Percentiles rank a stretch among this genome's conserved stretches.
These are phyloP conservation scores for Isabelozyma gotoi DNA, from an alignment of 805 yeast species.

Conservation along the genomic window DNA sequence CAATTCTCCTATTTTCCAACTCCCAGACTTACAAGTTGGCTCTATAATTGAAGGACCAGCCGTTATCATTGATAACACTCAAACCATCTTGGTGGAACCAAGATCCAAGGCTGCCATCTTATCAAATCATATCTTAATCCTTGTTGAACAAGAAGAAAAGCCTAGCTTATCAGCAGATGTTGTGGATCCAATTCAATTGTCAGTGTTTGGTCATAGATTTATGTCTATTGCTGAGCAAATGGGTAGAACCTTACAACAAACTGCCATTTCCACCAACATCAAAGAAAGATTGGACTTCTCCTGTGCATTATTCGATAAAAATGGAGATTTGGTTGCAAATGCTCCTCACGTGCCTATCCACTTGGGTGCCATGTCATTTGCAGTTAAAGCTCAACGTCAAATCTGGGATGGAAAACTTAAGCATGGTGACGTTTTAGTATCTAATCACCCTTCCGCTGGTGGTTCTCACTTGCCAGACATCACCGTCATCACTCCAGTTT, in stretches of 20 bases:
- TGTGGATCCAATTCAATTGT: conserved; percentile 38
- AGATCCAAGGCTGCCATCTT: conserved; percentile 28
- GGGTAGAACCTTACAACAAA: conserved; percentile 46
- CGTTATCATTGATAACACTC: conserved; percentile 32
- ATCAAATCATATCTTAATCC: conserved; percentile 27
- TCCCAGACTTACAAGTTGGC: conserved; percentile 22
- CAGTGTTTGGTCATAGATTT: conserved; percentile 42
- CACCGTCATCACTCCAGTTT: conserved; percentile 88
- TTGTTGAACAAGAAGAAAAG: conserved; percentile 21
- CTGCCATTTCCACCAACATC: conserved; percentile 45
- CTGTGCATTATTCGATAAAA: conserved; percentile 42
- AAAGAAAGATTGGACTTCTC: conserved; percentile 47
- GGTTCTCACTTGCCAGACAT: conserved; percentile 53
- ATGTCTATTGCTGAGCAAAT: conserved; percentile 43
- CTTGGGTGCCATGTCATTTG: conserved; percentile 48
- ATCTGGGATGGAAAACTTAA: conserved; percentile 39
- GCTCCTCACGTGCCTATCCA: conserved; percentile 49
- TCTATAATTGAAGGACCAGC: conserved; percentile 26
- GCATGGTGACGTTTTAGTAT: conserved; percentile 43
- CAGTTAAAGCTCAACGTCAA: conserved; percentile 41
- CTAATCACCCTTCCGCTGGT: conserved; percentile 45
- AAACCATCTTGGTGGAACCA: conserved; percentile 33
- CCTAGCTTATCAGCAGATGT: conserved; percentile 21
- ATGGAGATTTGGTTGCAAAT: conserved; percentile 46
- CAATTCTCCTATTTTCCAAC: conserved; percentile 19